Evolutionary conservation across 2,329 filamentous ascomycete species (phyloP), one percentile per base, ranked within the genome.

Genomic region (Microcyclosporella mali): DNA sequence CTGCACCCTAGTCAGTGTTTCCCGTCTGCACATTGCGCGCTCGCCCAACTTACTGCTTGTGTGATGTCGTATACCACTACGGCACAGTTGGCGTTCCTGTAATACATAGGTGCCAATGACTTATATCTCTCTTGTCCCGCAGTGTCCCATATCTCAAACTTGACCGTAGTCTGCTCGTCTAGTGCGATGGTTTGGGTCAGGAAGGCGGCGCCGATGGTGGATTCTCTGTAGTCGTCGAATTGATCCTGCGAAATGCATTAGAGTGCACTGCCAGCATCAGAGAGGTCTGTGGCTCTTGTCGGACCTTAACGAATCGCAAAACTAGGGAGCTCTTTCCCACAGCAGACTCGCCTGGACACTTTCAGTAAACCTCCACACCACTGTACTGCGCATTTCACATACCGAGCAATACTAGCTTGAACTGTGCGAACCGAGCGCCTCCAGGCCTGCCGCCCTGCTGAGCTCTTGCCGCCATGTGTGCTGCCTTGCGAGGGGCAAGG

Each of bases 301-400:
- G 60, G 69, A 94, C 88, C 80, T 98, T 98, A 65, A 98, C 92
- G 64, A 98, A 98, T 71, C 94, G 84, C 64, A 98, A 75, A 44
- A 98, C 92, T 69, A 98, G 84, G 55, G 92, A 98, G 72, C 89
- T 95, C 90, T 98, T 98, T 83, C 92, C 92, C 45, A 98, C 92
- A 46, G 92, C 92, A 57, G 92, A 98, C 75, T 98, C 92, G 67
- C 92, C 90, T 97, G 65, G 38, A 56, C 41, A 51, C 45, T 45
- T 44, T 51, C 38, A 63, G 76, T 63, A 75, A 43, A 40, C 51
- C 36, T 47, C 12, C 6, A 16, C 15, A 12, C 25, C 29, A 37
- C 16, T 31, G 15, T n/a, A 35, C 34, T 37, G 35, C 21, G 12
- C 3, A n/a, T 9, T 37, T 17, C 28, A 36, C 84, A 57, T 79